These are phyloP conservation scores for Ceratocystis diversiconidia DNA, from an alignment of 2,329 filamentous ascomycete species.

Conservation along the genomic window DNA sequence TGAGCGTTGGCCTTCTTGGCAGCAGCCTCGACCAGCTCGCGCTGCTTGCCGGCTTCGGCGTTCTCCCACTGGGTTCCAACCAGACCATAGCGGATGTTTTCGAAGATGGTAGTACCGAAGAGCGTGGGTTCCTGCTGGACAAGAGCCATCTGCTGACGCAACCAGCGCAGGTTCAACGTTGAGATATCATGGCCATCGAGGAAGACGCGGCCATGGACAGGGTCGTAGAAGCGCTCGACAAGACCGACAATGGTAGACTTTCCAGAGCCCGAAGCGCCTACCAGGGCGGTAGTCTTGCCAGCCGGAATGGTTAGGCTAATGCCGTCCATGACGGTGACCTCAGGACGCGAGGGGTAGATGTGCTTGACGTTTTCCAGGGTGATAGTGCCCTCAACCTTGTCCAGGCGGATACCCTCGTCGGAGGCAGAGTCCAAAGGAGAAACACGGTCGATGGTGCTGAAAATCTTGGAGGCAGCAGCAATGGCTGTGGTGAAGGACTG, in stretches of 20 bases:
- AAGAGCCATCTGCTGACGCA: slow-evolving; percentile 80
- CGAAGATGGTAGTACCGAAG: slow-evolving; percentile 76
- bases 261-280: slow-evolving; percentile 85
- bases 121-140: slow-evolving; percentile 89
- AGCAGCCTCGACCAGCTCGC: slow-evolving; percentile 60
- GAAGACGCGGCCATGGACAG: slow-evolving; percentile 62
- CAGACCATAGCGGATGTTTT: slow-evolving; percentile 81
- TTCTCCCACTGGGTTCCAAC: slow-evolving; percentile 69
- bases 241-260: slow-evolving; percentile 91
- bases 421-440: slow-evolving; percentile 72
- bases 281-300: slow-evolving; percentile 82
- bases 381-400: slow-evolving; percentile 60
- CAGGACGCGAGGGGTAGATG: slow-evolving; percentile 85
- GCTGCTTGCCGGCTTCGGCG: slow-evolving; percentile 51
- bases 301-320: slow-evolving; percentile 69
- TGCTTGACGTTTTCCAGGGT: slow-evolving; percentile 74
- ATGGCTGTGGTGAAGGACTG: slow-evolving; percentile 76
- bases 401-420: slow-evolving; percentile 55
- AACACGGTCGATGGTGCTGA: slow-evolving; percentile 74
- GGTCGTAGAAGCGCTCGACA: slow-evolving; percentile 87
- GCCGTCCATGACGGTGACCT: slow-evolving; percentile 76
- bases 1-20: slow-evolving; percentile 88
- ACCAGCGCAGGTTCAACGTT: slow-evolving; percentile 73
- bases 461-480: slow-evolving; percentile 82
- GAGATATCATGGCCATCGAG: slow-evolving; percentile 74